Conservation (phyloP, 75 land plant genomes). For the Azolla pinnata region DNA sequence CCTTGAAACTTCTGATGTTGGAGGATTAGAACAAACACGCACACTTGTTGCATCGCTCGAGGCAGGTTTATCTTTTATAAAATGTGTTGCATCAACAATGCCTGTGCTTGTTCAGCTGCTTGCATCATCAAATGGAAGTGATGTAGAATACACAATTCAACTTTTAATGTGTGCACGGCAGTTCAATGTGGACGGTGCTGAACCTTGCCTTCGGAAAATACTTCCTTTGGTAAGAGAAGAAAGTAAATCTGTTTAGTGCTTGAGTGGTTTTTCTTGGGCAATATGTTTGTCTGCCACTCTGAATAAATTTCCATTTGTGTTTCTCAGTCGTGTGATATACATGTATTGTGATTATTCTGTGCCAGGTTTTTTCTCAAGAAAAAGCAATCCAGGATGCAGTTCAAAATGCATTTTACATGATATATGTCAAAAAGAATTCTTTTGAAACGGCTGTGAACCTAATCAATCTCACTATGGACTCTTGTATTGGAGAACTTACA, state of each 20-base stretch:
- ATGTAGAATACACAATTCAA: slow-evolving; percentile 78
- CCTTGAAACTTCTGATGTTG: slow-evolving; percentile 50
- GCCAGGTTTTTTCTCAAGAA: slow-evolving; percentile 89
- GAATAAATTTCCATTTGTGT: neutral
- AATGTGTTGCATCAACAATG: slow-evolving; percentile 63
- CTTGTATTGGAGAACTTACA: slow-evolving; percentile 89
- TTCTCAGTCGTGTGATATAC: neutral
- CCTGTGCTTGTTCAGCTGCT: slow-evolving; percentile 71
- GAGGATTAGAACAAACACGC: slow-evolving; percentile 80
- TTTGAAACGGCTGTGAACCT: slow-evolving; percentile 75
- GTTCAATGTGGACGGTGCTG: slow-evolving; percentile 90
- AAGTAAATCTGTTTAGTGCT: neutral
- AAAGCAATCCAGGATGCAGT: slow-evolving; percentile 90
- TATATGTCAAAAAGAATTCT: slow-evolving; percentile 66
- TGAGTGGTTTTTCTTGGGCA: too few relatives aligned
- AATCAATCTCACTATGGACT: slow-evolving; percentile 61
- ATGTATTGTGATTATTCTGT: slow-evolving; percentile 1
- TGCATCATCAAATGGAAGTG: slow-evolving; percentile 75
- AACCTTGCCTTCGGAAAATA: slow-evolving; percentile 79
- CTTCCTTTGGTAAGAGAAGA: slow-evolving; percentile 60
- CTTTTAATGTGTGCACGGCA: slow-evolving; percentile 80
- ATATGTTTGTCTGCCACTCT: too few relatives aligned
- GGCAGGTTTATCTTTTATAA: slow-evolving; percentile 79
- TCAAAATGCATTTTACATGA: slow-evolving; percentile 76
- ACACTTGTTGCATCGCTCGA: slow-evolving; percentile 93